Evolutionary conservation across 2,329 filamentous ascomycete species (phyloP), one percentile per base, ranked within the genome.

Genomic region (Zymoseptoria tritici): DNA sequence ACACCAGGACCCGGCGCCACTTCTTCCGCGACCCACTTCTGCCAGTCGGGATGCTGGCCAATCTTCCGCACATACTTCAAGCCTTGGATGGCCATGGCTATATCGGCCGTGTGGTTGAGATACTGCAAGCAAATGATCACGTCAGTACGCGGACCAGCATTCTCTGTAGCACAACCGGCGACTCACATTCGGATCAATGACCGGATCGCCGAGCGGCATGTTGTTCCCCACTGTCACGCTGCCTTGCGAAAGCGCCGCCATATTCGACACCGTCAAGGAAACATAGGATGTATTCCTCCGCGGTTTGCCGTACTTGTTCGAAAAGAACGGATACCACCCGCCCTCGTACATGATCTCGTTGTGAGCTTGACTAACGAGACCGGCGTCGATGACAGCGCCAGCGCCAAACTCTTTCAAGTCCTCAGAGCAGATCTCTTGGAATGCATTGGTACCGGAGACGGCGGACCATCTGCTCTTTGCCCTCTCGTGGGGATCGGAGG

Each of bases 321-420:
- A 62, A 1, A 49, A 42, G 36, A 56, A 56, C 19, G 60, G 62
- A 42, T 62, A 64, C 58, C 58, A 64, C 21, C 57, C 51, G 3
- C 56, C 56, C 22, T 64, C 60, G 50, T 62, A 64, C 9, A 64
- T 52, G 29, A 64, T 62, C 52, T 64, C 62, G 49, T 62, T 64
- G 11, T 62, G 60, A 1, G 62, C 62, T 26, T 64, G 62, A 4
- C 60, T 22, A 1, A 49, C 51, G 24, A 60, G 46, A 36, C 56
- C 56, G 2, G 54, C 57, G 6, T 55, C 56, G 49, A 64, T 21
- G 24, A 64, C 60, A 13, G 55, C 62, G 49, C 58, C 60, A 2
- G 62, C 62, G 20, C 62, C 60, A 13, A 64, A 22, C 7, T 52
- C n/a, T 24, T 60, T 42, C 4, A 64, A 56, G 20, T 62, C 62